Conservation (phyloP, 1,284 basidiomycete genomes). For the Exobasidium cylindrosporum region DNA sequence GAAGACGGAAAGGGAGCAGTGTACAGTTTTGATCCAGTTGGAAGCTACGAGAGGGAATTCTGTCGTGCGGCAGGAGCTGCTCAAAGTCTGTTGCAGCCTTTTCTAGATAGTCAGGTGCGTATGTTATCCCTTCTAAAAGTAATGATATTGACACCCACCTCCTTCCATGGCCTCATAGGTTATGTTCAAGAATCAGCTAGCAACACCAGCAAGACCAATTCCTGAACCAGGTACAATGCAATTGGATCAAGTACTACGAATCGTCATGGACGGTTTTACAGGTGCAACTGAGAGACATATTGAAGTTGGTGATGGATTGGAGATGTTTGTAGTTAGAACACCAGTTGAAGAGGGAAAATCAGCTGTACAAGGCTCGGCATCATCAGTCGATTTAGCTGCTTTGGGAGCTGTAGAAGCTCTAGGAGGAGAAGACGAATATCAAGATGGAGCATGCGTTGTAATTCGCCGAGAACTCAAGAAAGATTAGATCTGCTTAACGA, state of each 20-base stretch:
- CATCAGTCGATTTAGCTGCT: constrained; percentile 29
- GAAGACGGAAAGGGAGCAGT: constrained; percentile 53
- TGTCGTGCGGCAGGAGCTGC: constrained; percentile 53
- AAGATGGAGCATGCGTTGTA: constrained; percentile 45
- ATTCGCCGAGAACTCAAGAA: constrained; percentile 53
- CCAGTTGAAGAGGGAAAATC: background rate
- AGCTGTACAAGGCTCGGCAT: constrained; percentile 16
- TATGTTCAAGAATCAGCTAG: constrained; percentile 52
- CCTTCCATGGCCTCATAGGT: constrained; percentile 21
- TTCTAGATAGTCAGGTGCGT: constrained; percentile 49
- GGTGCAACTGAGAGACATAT: constrained; percentile 53
- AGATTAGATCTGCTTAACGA: constrained; percentile 26
- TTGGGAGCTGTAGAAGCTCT: constrained; percentile 44
- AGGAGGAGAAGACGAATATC: constrained; percentile 50
- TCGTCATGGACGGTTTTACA: constrained; percentile 52
- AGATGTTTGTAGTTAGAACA: constrained; percentile 49
- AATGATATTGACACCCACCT: background rate
- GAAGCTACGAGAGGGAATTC: constrained; percentile 51
- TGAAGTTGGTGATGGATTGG: constrained; percentile 53
- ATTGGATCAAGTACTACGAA: constrained; percentile 40
- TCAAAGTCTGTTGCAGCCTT: constrained; percentile 52
- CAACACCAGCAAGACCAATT: constrained; percentile 34
- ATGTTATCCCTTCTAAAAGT: background rate
- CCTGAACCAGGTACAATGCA: constrained; percentile 49
- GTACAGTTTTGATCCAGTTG: constrained; percentile 53